Percentiles rank a stretch among this genome's conserved stretches.
These are phyloP conservation scores for Gloeophyllum trabeum DNA, from an alignment of 768 basidiomycete species.

Conservation along the genomic window DNA sequence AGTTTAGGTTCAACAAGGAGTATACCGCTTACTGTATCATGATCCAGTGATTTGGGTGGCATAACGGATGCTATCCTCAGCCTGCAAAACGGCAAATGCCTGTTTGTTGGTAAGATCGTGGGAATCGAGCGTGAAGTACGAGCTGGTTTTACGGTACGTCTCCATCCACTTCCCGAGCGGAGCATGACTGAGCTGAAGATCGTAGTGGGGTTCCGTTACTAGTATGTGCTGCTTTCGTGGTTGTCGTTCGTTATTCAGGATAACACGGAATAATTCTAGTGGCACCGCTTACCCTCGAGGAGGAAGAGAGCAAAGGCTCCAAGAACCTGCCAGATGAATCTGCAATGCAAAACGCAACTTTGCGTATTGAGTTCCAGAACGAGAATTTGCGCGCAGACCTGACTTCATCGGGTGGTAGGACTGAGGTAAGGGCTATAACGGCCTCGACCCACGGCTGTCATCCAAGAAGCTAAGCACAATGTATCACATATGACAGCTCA, in stretches of 20 bases:
- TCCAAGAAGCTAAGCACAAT: slow-evolving; percentile 8
- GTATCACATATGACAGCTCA: too few relatives aligned
- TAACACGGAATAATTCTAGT: slow-evolving; percentile 4
- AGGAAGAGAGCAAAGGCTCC: slow-evolving; percentile 19
- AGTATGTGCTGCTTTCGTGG: slow-evolving; percentile 1
- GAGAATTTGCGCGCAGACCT: slow-evolving; percentile 43
- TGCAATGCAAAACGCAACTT: slow-evolving; percentile 1
- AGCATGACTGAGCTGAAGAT: too few relatives aligned
- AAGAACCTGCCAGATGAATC: background rate
- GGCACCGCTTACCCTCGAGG: slow-evolving; percentile 16
- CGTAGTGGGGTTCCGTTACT: slow-evolving; percentile 17
- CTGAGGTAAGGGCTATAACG: too few relatives aligned
- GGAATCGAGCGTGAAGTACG: slow-evolving; percentile 30
- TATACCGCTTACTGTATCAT: background rate
- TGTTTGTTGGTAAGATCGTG: slow-evolving; percentile 53
- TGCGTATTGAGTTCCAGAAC: slow-evolving; percentile 51
- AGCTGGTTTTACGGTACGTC: slow-evolving; percentile 14
- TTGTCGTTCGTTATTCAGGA: background rate
- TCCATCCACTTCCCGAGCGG: background rate
- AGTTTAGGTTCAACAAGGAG: background rate
- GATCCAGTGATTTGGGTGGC: slow-evolving; percentile 23
- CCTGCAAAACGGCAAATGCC: slow-evolving; percentile 24
- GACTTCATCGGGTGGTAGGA: slow-evolving; percentile 17
- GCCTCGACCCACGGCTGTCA: background rate
- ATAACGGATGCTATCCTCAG: slow-evolving; percentile 19